Evolutionary conservation across 495 filamentous ascomycete species (phyloP), one percentile per base, ranked within the genome.

Genomic region (Barbatosphaeria neglecta): DNA sequence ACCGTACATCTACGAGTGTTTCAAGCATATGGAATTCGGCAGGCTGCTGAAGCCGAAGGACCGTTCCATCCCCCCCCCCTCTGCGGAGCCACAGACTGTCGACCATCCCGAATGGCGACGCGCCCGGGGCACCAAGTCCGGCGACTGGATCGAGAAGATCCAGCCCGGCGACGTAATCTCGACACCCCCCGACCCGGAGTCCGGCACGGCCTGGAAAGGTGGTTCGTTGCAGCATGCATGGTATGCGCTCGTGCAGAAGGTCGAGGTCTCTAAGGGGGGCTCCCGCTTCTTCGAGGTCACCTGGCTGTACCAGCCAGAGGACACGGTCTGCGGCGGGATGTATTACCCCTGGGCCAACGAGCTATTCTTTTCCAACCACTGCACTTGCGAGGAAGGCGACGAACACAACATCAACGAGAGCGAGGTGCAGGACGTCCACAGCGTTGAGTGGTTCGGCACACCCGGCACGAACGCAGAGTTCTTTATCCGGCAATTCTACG

Each of bases 291-390:
- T 89, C 8, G 69, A 80, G 40, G 74, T 85, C 4, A 70, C 82
- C 3, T 90, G 86, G 86, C 54, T 88, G 1, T 90, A 90, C 53
- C 66, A 72, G 11, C 73, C 83, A 1, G 63, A 69, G 3, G 82
- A 89, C 25, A 89, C 84, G 3, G 75, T 74, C 0, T 81, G 84
- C 44, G 68, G 68, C 2, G 63, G 70, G 13, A 77, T 78, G 64
- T 65, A 68, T 16, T 90, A 88, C 53, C 83, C 82, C 2, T 78
- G 72, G 53, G 47, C 60, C 0, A 82, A 86, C 47, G 86, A 90
- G 56, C 60, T 89, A 0, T 90, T 90, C 55, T 62, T 90, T 8
- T 85, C 82, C 0, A 77, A 87, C 52, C 78, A 89, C 48, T 90
- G 86, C 59, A 81, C 80, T 13, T 89, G 86, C 48, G 60, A 61